A percentile compares a stretch with the other conserved stretches of the same genome.
Evolutionary conservation across 2,329 filamentous ascomycete genomes (phyloP).

Genomic region (Hymenoscyphus repandus): DNA sequence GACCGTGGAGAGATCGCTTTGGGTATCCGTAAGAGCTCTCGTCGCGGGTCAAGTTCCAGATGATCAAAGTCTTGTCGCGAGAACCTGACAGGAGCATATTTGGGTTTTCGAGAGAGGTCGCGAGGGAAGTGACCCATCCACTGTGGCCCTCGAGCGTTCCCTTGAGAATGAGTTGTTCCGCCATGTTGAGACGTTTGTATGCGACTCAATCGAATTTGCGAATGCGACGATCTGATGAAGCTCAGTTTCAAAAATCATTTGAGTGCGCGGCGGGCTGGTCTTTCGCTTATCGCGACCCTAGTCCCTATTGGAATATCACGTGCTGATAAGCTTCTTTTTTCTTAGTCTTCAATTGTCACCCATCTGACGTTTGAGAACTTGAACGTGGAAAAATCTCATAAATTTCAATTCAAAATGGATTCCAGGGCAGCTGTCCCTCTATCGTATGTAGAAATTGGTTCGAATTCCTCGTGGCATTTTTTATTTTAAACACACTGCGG

Average conservation of each 20-base stretch:
- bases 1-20: conserved; percentile 96
- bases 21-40: conserved; percentile 98
- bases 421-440: too few species aligned
- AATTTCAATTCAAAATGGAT: too few species aligned
- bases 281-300: neutral
- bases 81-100: conserved; percentile 99
- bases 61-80: conserved; percentile 98
- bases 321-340: too few species aligned
- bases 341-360: too few species aligned
- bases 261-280: neutral
- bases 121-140: conserved; percentile 98
- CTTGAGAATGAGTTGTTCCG: conserved; percentile 64
- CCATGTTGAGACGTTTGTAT: conserved; percentile 29
- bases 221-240: conserved; percentile 8
- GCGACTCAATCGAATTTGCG: conserved; percentile 21
- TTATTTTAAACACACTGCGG: too few species aligned
- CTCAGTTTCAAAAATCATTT: neutral
- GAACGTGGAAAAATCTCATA: too few species aligned
- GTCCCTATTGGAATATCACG: too few species aligned
- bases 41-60: conserved; percentile 99
- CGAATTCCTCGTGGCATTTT: too few species aligned
- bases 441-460: too few species aligned
- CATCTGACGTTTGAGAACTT: too few species aligned
- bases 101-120: conserved; percentile 98
- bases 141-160: conserved; percentile 98